Evolutionary conservation across 352 stramenopile genomes (phyloP), one percentile per base, ranked within the genome.

Genomic region (Plasmopara viticola): DNA sequence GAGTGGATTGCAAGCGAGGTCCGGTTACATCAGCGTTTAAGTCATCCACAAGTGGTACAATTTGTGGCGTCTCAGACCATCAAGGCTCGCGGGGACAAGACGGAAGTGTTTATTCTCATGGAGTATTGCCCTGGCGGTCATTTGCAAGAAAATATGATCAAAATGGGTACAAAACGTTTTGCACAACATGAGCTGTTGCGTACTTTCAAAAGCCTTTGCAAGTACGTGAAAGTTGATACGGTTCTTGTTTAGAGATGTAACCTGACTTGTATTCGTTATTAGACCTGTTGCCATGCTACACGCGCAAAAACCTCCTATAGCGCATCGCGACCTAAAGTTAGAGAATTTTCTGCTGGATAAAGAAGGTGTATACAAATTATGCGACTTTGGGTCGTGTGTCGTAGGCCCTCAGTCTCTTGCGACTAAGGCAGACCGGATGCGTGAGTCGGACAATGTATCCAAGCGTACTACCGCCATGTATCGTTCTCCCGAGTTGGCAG

Each of bases 381-480:
- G 91, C 54, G 92, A 98, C 73, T 98, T 98, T 73, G 95, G 92
- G 43, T 98, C 81, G 49, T 93, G 81, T 57, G 83, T 94, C 20
- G 80, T 95, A 48, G 76, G 82, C 13, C 61, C 78, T 1, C 74
- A 90, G 51, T 78, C 67, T 10, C 75, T 95, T 25, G 67, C 72
- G 56, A 97, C 84, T 43, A 91, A 94, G 37, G 70, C 87, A 45
- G 88, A 96, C 33, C 72, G 91, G 20, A 61, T 70, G 4, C 70
- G 82, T n/a, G 87, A 96, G 53, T 86, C 96, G 51, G 96, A 98
- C 54, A 74, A 96, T 25, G 94, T 99, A 46, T 73, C 94, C 62
- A 98, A 97, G 65, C 96, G 91, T 42, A 99, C 95, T 6, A 99
- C 95, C 0, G 95, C 96, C 51, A 98, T 98, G 91, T 99, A 98